A percentile compares a stretch with the other conserved stretches of the same genome.
These are phyloP conservation scores for Aspergillus sparsus DNA, from an alignment of 495 filamentous ascomycete species.

Conservation along the genomic window DNA sequence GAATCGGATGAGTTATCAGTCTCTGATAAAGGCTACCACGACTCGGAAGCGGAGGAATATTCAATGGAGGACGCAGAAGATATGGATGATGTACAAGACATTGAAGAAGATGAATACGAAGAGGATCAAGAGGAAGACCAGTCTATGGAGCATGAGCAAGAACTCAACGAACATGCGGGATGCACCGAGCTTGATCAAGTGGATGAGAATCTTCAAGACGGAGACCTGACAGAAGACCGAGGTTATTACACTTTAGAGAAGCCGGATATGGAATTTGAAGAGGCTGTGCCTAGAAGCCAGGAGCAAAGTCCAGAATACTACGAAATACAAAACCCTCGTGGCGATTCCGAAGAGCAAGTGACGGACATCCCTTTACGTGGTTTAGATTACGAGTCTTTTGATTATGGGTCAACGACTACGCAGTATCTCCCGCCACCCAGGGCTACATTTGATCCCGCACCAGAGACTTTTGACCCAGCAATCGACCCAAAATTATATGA, in stretches of 20 bases:
- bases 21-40: conserved; percentile 5
- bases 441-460: neutral
- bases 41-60: conserved; percentile 2
- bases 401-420: conserved; percentile 5
- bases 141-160: conserved; percentile 3
- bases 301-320: neutral
- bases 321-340: neutral
- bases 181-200: conserved; percentile 9
- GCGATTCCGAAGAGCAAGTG: conserved; percentile 5
- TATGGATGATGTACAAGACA: neutral
- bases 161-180: conserved; percentile 10
- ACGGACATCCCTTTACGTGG: neutral
- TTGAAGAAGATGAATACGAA: conserved; percentile 15
- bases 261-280: neutral
- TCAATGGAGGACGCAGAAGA: conserved; percentile 10
- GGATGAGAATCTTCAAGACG: conserved; percentile 24
- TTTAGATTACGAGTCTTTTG: conserved; percentile 9
- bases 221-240: conserved; percentile 2
- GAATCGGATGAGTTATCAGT: conserved; percentile 6
- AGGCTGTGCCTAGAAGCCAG: neutral
- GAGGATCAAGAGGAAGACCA: neutral
- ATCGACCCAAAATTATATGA: conserved; percentile 27
- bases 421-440: conserved; percentile 2
- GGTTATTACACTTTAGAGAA: conserved; percentile 4
- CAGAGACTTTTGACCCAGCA: conserved; percentile 7